Evolutionary conservation across 2,329 filamentous ascomycete genomes (phyloP).

Genomic region (Aphanoascus verrucosus): DNA sequence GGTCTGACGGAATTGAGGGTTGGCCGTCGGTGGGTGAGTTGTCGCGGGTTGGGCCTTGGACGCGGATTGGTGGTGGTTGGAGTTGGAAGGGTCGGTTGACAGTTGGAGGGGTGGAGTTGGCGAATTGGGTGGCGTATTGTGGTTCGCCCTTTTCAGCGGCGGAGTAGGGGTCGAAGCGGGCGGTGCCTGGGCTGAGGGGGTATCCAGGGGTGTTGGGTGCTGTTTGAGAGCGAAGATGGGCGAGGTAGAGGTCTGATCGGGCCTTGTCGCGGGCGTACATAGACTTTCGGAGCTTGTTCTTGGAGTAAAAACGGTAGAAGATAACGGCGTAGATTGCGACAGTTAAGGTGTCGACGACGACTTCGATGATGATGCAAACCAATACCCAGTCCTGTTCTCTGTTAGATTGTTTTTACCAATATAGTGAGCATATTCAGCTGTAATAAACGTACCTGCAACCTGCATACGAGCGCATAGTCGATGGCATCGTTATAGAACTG

Average conservation of each 20-base stretch:
- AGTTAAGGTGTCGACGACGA: conserved; percentile 82
- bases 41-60: conserved; percentile 67
- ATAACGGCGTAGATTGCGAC: conserved; percentile 88
- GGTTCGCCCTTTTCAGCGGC: conserved; percentile 37
- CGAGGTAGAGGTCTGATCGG: conserved; percentile 88
- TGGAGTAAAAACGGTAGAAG: conserved; percentile 96
- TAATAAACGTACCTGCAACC: conserved; percentile 55
- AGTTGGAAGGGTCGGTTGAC: conserved; percentile 60
- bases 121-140: conserved; percentile 36
- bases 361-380: conserved; percentile 93
- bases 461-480: conserved; percentile 81
- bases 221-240: conserved; percentile 70
- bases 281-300: conserved; percentile 87
- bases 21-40: conserved; percentile 31
- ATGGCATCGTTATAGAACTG: conserved; percentile 70
- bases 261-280: conserved; percentile 94
- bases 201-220: conserved; percentile 92
- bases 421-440: not conserved
- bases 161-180: conserved; percentile 36
- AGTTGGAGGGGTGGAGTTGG: conserved; percentile 55
- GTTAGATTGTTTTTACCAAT: not conserved
- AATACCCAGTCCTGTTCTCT: conserved; percentile 70
- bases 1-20: conserved; percentile 15
- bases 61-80: conserved; percentile 69
- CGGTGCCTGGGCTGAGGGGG: conserved; percentile 50